Conservation (phyloP, 2,329 filamentous ascomycete genomes). For the Fusarium udum region DNA sequence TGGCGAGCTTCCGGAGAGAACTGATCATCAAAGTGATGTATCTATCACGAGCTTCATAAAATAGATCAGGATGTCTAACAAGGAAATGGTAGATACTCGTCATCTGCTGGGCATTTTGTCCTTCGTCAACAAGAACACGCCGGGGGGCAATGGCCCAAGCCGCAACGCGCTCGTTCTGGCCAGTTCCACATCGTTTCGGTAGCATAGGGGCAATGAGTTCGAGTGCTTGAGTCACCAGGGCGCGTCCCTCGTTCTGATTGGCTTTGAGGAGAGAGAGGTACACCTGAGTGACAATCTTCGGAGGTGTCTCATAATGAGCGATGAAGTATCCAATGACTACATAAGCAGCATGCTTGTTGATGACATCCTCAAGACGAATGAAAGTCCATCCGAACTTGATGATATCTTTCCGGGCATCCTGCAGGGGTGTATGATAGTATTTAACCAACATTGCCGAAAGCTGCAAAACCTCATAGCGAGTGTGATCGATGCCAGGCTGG, state of each 20-base stretch:
- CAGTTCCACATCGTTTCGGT: constrained; percentile 79
- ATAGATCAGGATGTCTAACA: constrained; percentile 89
- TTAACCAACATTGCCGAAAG: constrained; percentile 95
- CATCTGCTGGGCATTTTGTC: constrained; percentile 93
- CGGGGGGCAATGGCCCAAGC: constrained; percentile 91
- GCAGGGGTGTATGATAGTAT: constrained; percentile 86
- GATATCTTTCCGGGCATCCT: constrained; percentile 94
- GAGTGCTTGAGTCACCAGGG: constrained; percentile 90
- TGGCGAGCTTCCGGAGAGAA: constrained; percentile 87
- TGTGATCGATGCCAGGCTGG: constrained; percentile 91
- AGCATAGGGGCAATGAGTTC: constrained; percentile 95
- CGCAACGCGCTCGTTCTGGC: constrained; percentile 75
- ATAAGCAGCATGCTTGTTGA: constrained; percentile 98
- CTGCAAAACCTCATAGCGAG: constrained; percentile 94
- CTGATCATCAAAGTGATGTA: constrained; percentile 90
- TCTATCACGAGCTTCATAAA: constrained; percentile 94
- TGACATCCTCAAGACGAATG: constrained; percentile 96
- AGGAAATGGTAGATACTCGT: constrained; percentile 98
- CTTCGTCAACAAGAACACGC: constrained; percentile 92
- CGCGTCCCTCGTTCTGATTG: constrained; percentile 93
- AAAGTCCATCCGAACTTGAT: constrained; percentile 99
- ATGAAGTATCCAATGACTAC: constrained; percentile 98
- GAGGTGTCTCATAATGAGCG: constrained; percentile 92
- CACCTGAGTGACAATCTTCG: constrained; percentile 95
- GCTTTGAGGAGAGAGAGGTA: constrained; percentile 91